Conservation (phyloP, 2,329 filamentous ascomycete genomes). For the Fusarium ambrosium region DNA sequence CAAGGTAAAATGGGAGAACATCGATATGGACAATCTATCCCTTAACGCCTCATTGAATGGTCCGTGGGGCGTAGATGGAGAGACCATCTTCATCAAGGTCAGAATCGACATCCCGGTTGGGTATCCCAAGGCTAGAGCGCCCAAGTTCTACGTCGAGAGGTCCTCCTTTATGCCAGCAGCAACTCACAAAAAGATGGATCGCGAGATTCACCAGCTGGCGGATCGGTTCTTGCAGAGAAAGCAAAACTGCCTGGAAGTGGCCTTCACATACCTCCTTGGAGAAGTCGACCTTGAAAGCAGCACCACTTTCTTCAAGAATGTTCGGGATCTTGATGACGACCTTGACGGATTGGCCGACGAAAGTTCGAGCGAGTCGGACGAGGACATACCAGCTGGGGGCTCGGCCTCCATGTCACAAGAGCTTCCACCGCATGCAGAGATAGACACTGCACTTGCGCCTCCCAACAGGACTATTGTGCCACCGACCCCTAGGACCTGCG, state of each 20-base stretch:
- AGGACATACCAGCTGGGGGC: constrained; percentile 64
- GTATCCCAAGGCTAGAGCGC: constrained; percentile 70
- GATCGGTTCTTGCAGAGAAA: constrained; percentile 68
- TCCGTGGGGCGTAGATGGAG: constrained; percentile 71
- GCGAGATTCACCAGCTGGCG: constrained; percentile 69
- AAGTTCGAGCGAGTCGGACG: constrained; percentile 87
- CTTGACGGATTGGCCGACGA: constrained; percentile 74
- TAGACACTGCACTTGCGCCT: constrained; percentile 66
- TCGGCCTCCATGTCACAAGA: constrained; percentile 74
- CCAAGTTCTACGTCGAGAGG: constrained; percentile 72
- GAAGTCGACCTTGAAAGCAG: constrained; percentile 73
- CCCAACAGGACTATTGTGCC: constrained; percentile 67
- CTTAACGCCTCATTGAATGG: constrained; percentile 73
- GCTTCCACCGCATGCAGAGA: constrained; percentile 66
- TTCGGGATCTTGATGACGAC: constrained; percentile 72
- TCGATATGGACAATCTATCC: constrained; percentile 72
- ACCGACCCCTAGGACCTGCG: constrained; percentile 70
- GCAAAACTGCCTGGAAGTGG: constrained; percentile 73
- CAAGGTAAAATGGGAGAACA: constrained; percentile 74
- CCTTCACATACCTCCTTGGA: constrained; percentile 73
- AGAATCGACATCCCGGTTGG: constrained; percentile 70
- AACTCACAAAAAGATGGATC: constrained; percentile 64
- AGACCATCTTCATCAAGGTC: constrained; percentile 73
- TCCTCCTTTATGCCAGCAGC: constrained; percentile 72
- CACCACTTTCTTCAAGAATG: constrained; percentile 73